These are phyloP conservation scores for Trichomonas vaginalis DNA, from an alignment of 208 protist species.

Conservation along the genomic window DNA sequence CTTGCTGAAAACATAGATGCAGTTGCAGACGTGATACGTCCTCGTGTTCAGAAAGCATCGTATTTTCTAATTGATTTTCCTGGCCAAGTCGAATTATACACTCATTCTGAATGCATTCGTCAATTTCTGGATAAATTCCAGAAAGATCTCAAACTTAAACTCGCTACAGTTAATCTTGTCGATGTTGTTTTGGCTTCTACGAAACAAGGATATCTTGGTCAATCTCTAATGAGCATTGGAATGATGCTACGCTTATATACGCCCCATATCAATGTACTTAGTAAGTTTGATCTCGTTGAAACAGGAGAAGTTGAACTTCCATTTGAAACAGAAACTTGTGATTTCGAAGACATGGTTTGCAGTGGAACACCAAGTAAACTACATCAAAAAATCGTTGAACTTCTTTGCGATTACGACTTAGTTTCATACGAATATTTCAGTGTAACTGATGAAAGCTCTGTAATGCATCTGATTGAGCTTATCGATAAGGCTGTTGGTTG, in stretches of 20 bases:
- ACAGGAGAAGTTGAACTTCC: slow-evolving; percentile 32
- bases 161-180: slow-evolving; percentile 62
- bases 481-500: slow-evolving; percentile 40
- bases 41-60: slow-evolving; percentile 42
- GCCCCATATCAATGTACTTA: slow-evolving; percentile 70
- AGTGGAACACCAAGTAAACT: slow-evolving; percentile 56
- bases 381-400: slow-evolving; percentile 39
- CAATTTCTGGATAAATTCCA: slow-evolving; percentile 52
- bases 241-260: slow-evolving; percentile 74
- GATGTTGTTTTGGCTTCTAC: slow-evolving; percentile 75
- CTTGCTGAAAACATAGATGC: slow-evolving; percentile 73
- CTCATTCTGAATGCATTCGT: slow-evolving; percentile 65
- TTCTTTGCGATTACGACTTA: not conserved
- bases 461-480: slow-evolving; percentile 41
- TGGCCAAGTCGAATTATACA: slow-evolving; percentile 95
- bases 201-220: slow-evolving; percentile 75
- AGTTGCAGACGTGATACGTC: slow-evolving; percentile 66
- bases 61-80: slow-evolving; percentile 92
- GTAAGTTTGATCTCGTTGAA: slow-evolving; percentile 67
- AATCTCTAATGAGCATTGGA: slow-evolving; percentile 68
- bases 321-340: slow-evolving; percentile 40
- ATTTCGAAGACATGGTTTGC: slow-evolving; percentile 66
- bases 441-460: slow-evolving; percentile 44
- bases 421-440: not conserved
- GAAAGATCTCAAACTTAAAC: not conserved